phyloP scores from a whole-genome alignment of 139 green algal genomes.

The Zygnema circumcarinatum region DNA sequence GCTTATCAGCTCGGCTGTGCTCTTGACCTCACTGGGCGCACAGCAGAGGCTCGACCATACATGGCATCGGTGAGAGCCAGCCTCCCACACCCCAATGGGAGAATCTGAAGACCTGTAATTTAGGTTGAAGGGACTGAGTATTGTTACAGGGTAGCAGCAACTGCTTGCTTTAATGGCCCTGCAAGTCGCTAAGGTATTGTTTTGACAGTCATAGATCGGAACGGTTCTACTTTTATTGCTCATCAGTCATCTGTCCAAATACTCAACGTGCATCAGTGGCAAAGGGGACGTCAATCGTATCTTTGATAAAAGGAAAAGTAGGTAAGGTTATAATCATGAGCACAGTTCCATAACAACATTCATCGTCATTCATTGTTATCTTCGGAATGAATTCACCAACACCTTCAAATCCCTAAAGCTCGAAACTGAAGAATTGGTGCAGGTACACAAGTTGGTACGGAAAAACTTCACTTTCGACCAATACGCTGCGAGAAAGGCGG shows the following conservation, averaged over 20 bases:
- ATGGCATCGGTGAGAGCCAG: constrained; percentile 15
- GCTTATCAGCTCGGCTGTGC: constrained; percentile 39
- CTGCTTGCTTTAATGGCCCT: too few species aligned
- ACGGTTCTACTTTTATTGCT: too few species aligned
- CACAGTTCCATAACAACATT: background rate
- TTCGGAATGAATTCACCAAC: background rate
- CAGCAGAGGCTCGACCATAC: background rate
- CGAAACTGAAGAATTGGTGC: background rate
- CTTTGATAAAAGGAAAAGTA: too few species aligned
- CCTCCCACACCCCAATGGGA: too few species aligned
- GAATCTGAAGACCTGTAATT: too few species aligned
- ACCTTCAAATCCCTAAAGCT: constrained; percentile 3
- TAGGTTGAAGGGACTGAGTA: too few species aligned
- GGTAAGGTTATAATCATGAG: background rate
- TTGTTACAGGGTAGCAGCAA: too few species aligned
- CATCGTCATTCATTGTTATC: background rate
- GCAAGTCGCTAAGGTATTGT: too few species aligned
- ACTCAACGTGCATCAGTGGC: too few species aligned
- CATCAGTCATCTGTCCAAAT: too few species aligned
- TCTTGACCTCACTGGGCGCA: background rate
- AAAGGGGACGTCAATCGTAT: too few species aligned
- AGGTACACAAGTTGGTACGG: constrained; percentile 20
- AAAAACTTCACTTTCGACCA: constrained; percentile 43
- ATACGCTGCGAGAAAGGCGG: background rate
- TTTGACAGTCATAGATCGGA: too few species aligned